A percentile compares a stretch with the other conserved stretches of the same genome.
Conservation (phyloP, 2,329 filamentous ascomycete genomes). For the Fusarium humuli region DNA sequence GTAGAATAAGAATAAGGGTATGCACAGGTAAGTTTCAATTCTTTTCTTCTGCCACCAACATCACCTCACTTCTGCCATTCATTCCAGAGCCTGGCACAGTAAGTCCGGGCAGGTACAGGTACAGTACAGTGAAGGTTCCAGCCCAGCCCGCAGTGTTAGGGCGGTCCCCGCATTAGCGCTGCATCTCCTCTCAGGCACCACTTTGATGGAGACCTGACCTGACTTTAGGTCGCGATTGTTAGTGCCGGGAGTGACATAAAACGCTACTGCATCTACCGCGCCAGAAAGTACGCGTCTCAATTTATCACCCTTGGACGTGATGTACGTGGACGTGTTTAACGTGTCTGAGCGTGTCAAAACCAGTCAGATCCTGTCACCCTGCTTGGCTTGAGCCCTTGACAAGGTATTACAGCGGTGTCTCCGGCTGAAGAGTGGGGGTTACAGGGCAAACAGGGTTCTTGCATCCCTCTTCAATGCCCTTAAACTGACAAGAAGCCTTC, state of each 20-base stretch:
- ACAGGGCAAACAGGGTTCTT: not conserved
- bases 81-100: slow-evolving; percentile 35
- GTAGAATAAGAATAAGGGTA: slow-evolving; percentile 12
- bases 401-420: not conserved
- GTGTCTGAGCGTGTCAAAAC: not conserved
- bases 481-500: not conserved
- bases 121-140: not conserved
- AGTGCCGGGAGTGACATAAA: slow-evolving; percentile 27
- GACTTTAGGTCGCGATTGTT: slow-evolving; percentile 35
- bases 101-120: not conserved
- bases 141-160: not conserved
- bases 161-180: slow-evolving; percentile 41
- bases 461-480: not conserved
- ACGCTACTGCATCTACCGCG: not conserved
- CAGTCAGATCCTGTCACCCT: not conserved
- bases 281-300: slow-evolving; percentile 3
- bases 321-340: slow-evolving; percentile 4
- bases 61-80: slow-evolving; percentile 25
- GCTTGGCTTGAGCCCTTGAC: too few relatives aligned
- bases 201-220: slow-evolving; percentile 27
- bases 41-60: slow-evolving; percentile 20
- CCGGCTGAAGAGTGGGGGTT: slow-evolving; percentile 30
- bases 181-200: slow-evolving; percentile 14
- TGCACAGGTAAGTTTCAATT: slow-evolving; percentile 1
- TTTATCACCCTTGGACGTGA: slow-evolving; percentile 14